phyloP scores from a whole-genome alignment of 805 yeast genomes.

The Ogataea corticis region DNA sequence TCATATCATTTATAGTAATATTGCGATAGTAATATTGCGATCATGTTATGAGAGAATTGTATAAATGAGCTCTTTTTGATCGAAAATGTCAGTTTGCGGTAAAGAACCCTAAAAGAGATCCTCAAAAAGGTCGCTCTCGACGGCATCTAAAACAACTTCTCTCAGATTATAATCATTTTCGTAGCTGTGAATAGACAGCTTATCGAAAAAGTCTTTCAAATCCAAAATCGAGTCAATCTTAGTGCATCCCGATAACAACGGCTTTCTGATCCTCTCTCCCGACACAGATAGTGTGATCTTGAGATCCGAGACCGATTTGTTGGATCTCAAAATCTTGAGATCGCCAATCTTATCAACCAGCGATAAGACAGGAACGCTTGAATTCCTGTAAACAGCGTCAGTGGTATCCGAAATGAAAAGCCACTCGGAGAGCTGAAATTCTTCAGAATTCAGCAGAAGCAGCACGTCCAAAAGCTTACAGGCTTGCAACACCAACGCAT shows the following conservation, averaged over 20 bases:
- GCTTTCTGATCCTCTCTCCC: constrained; percentile 31
- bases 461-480: constrained; percentile 80
- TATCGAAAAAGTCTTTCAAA: constrained; percentile 64
- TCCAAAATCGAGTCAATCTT: constrained; percentile 42
- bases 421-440: constrained; percentile 81
- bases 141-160: constrained; percentile 41
- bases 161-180: constrained; percentile 62
- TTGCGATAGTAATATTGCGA: no score
- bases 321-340: constrained; percentile 28
- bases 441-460: constrained; percentile 69
- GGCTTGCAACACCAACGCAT: constrained; percentile 51
- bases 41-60: no score
- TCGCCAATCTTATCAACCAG: constrained; percentile 36
- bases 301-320: constrained; percentile 14
- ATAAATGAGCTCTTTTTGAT: no score
- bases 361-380: constrained; percentile 34
- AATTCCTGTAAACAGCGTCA: constrained; percentile 33
- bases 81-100: no score
- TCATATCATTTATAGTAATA: background rate
- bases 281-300: constrained; percentile 20
- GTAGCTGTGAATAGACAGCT: constrained; percentile 61
- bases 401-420: constrained; percentile 67
- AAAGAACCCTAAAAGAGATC: constrained; percentile 57
- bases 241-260: constrained; percentile 47
- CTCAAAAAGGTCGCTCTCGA: constrained; percentile 54